Evolutionary conservation across 495 filamentous ascomycete species (phyloP).

Genomic region (Melanomma pulvis-pyrius): DNA sequence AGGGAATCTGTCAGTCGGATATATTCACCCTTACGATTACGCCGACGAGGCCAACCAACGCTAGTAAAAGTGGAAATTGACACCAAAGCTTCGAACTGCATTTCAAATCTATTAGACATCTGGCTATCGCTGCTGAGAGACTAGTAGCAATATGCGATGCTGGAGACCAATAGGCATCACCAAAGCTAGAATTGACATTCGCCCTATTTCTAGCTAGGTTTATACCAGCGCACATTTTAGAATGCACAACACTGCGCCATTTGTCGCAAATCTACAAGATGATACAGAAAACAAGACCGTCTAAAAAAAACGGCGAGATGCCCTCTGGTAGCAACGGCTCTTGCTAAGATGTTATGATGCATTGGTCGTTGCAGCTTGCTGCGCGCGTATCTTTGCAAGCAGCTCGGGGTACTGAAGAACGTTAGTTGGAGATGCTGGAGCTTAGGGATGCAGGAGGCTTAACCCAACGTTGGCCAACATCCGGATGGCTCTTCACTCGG

Average conservation of each 20-base stretch:
- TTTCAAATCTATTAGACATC: not conserved
- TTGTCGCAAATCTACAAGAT: not conserved
- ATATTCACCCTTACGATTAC: not conserved
- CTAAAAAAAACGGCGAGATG: not conserved
- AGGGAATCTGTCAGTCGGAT: not conserved
- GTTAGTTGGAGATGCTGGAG: constrained; percentile 10
- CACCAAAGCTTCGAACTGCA: not conserved
- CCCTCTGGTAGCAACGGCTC: not conserved
- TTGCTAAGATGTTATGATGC: not conserved
- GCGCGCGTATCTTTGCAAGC: constrained; percentile 40
- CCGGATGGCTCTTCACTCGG: constrained; percentile 85
- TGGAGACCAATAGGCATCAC: not conserved
- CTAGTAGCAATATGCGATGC: not conserved
- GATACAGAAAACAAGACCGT: not conserved
- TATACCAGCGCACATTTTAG: not conserved
- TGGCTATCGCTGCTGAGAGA: not conserved
- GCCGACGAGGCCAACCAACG: not conserved
- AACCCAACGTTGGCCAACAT: constrained; percentile 81
- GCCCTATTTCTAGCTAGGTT: not conserved
- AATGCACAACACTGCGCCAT: not conserved
- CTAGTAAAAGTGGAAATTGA: not conserved
- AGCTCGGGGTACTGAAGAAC: constrained; percentile 44
- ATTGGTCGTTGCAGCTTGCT: constrained; percentile 36
- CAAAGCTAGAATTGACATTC: not conserved
- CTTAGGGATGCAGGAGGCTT: constrained; percentile 1